Base-by-base conservation (phyloP, 148 eudicot genomes). In the Rhododendron ferrugineum region DNA sequence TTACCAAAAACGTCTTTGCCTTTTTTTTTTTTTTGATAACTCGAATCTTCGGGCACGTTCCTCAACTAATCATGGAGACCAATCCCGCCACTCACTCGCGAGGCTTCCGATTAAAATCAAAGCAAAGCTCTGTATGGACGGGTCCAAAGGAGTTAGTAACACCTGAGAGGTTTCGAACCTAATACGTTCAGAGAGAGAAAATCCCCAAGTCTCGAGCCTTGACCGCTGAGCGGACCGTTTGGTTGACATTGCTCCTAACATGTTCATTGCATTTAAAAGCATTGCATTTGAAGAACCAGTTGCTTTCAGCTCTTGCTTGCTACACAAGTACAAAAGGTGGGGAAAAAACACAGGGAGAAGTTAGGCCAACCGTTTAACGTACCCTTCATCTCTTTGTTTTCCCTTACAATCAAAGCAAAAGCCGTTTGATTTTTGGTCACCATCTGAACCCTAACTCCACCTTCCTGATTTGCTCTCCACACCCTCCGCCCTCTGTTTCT, bases 401-500 rank as follows among this genome's bases (percentile, higher is more conserved):
- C 88, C 72, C 98, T 93, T 94, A 58, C 86, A 83, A 90, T 84
- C 89, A 87, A 97, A 94, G 98, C 93, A 95, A 94, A 40, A 88
- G 87, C 86, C 47, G 97, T 93, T 96, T 88, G 98, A 89, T 94
- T 93, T 76, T 93, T 93, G 95, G 99, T 95, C 99, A 90, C 95
- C 97, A 93, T 94, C 98, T 88, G 85, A 89, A 83, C 89, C 89
- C 93, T 87, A 86, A 86, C 92, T 82, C 80, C 92, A 95, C 93
- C 98, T 91, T 93, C 93, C 93, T 86, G 26, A 84, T 88, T 89
- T 88, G 46, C 54, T 37, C 85, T 46, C 81, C 79, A 78, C 90
- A 83, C 83, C 87, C 81, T 73, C 78, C 22, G 46, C 87, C 81
- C 87, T 62, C 34, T 82, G 88, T 83, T 78, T 58, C 56, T 37